A percentile compares a stretch with the other conserved stretches of the same genome.
phyloP scores from a whole-genome alignment of 2,329 filamentous ascomycete genomes.

The Pseudocercospora musae region DNA sequence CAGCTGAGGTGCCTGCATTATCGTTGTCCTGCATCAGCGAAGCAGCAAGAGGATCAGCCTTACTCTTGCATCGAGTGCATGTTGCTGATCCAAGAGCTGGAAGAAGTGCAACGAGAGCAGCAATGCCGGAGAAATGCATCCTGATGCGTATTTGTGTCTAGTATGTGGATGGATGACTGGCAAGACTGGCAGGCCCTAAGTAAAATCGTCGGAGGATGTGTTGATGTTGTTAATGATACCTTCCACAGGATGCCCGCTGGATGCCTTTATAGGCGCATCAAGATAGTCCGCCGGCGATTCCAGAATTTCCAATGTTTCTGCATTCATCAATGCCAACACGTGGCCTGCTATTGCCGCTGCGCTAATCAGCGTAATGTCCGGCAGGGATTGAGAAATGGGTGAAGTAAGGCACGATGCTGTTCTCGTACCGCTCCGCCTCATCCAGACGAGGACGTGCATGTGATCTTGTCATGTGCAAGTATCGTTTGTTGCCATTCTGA shows the following conservation, averaged over 20 bases:
- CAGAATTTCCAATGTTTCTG: background rate
- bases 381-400: background rate
- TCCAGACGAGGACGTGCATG: background rate
- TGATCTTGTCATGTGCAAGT: background rate
- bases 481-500: no score
- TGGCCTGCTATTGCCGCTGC: background rate
- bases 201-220: background rate
- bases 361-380: background rate
- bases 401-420: background rate
- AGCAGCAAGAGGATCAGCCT: background rate
- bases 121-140: background rate
- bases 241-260: background rate
- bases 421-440: background rate
- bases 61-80: background rate
- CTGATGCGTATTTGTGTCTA: background rate
- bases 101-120: background rate
- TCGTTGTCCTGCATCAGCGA: background rate
- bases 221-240: background rate
- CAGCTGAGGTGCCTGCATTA: conserved; percentile 8
- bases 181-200: background rate
- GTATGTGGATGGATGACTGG: background rate
- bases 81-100: background rate
- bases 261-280: background rate
- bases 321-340: background rate
- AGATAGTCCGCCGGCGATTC: background rate